Evolutionary conservation across 2,329 filamentous ascomycete genomes (phyloP).

Genomic region (Fusarium sp.): DNA sequence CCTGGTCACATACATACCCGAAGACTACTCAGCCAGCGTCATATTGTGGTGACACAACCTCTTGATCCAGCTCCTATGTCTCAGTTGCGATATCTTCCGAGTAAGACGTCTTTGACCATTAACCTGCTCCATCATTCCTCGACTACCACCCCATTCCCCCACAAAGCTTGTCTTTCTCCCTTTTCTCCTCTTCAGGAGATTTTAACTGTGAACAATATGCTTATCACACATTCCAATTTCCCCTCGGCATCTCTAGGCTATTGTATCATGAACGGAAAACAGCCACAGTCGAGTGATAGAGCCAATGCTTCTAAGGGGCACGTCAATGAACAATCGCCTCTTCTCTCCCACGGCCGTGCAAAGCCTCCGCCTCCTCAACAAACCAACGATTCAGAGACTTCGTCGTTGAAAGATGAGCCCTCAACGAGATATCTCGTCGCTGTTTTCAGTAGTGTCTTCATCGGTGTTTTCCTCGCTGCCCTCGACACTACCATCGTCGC

Average conservation of each 20-base stretch:
- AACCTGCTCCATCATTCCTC: too few relatives aligned
- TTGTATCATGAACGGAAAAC: neutral
- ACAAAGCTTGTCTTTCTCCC: fast-evolving
- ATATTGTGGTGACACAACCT: neutral
- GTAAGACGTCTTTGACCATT: neutral
- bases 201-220: neutral
- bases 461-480: neutral
- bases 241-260: neutral
- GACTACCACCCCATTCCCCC: neutral
- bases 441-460: neutral
- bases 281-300: neutral
- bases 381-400: neutral
- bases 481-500: neutral
- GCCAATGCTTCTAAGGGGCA: fast-evolving
- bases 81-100: neutral
- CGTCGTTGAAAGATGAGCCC: neutral
- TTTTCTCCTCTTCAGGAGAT: fast-evolving
- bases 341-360: neutral
- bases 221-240: neutral
- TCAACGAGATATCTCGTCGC: neutral
- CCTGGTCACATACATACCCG: neutral
- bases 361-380: neutral
- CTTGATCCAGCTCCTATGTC: neutral
- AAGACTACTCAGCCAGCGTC: neutral
- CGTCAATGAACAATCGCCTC: neutral